phyloP scores from a whole-genome alignment of 306 rosid genomes.

The cucumber (Cucumis sativus) region DNA sequence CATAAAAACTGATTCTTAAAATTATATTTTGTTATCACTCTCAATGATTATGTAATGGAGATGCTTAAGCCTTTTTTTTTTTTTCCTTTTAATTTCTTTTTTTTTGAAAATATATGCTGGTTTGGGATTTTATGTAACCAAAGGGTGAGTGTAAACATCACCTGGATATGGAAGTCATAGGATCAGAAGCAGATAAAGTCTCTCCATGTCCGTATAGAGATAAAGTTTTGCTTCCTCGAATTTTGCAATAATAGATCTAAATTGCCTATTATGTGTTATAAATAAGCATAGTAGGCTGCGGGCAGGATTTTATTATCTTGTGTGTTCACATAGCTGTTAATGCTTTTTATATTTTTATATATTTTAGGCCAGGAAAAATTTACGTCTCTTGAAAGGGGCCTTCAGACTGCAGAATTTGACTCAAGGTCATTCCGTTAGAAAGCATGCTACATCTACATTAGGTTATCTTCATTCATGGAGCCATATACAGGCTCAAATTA shows the following conservation, averaged over 20 bases:
- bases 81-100: no score
- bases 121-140: background rate
- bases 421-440: conserved; percentile 42
- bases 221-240: background rate
- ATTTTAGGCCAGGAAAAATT: conserved; percentile 67
- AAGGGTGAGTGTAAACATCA: background rate
- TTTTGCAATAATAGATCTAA: background rate
- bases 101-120: background rate
- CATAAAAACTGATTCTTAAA: background rate
- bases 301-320: background rate
- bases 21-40: background rate
- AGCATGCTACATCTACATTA: conserved; percentile 63
- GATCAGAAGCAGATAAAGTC: background rate
- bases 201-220: background rate
- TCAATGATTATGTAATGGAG: no score
- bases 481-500: conserved; percentile 55
- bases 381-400: conserved; percentile 55
- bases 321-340: background rate
- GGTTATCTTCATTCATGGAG: conserved; percentile 84
- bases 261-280: background rate
- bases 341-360: background rate
- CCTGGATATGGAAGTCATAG: background rate
- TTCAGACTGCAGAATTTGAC: conserved; percentile 48
- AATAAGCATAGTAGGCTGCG: background rate
- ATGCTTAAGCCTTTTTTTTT: background rate